phyloP scores from a whole-genome alignment of 306 rosid genomes.

The Psophocarpus tetragonolobus region DNA sequence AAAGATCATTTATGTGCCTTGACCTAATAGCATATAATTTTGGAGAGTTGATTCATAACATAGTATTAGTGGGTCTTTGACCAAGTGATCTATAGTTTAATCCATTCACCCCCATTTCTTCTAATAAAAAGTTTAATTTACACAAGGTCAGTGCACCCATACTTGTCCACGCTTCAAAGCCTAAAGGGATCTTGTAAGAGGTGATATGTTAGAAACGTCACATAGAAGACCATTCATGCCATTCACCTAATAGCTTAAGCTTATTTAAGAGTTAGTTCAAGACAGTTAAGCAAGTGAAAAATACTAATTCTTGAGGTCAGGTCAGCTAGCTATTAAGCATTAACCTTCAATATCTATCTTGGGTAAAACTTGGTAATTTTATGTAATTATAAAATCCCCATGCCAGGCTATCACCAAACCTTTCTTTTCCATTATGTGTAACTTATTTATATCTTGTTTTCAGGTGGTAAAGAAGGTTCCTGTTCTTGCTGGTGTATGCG shows the following conservation, averaged over 20 bases:
- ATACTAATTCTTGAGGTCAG: slow-evolving; percentile 1
- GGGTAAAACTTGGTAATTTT: not conserved
- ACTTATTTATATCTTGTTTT: slow-evolving; percentile 32
- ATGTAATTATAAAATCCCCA: slow-evolving; percentile 10
- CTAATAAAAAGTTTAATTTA: not conserved
- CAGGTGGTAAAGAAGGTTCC: slow-evolving; percentile 84
- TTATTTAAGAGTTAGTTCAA: not conserved
- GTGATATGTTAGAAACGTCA: not conserved
- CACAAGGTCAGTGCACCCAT: not conserved
- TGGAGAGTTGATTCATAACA: not conserved
- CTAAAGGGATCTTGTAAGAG: not conserved
- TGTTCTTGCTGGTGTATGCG: slow-evolving; percentile 93
- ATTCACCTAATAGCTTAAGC: not conserved
- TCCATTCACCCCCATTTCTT: not conserved
- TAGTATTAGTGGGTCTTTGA: not conserved
- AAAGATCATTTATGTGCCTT: not conserved
- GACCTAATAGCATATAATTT: not conserved
- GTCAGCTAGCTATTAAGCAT: not conserved
- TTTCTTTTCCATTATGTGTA: slow-evolving; percentile 16
- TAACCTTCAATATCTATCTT: not conserved
- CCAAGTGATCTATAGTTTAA: not conserved
- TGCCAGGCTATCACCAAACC: slow-evolving; percentile 3
- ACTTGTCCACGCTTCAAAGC: not conserved
- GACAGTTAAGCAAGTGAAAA: not conserved
- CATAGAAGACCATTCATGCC: not conserved